These are phyloP conservation scores for Candida krabiensis DNA, from an alignment of 805 yeast species.

Conservation along the genomic window DNA sequence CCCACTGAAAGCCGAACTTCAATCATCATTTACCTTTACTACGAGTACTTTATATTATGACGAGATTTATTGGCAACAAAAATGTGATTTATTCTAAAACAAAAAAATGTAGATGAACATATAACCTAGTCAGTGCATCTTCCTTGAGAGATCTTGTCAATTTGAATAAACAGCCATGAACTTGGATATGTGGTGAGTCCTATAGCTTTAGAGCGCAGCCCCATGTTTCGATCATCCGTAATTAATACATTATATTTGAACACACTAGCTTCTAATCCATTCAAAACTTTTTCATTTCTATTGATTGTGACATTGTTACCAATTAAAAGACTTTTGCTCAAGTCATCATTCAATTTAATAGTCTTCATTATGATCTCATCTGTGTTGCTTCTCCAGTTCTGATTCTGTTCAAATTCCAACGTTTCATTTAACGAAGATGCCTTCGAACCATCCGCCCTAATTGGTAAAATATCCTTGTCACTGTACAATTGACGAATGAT, in stretches of 20 bases:
- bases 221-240: slow-evolving; percentile 75
- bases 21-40: too few relatives aligned
- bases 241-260: slow-evolving; percentile 62
- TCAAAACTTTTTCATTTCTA: slow-evolving; percentile 31
- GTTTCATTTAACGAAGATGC: slow-evolving; percentile 72
- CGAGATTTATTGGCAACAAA: too few relatives aligned
- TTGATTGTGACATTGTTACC: slow-evolving; percentile 26
- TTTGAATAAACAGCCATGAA: slow-evolving; percentile 56
- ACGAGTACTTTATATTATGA: too few relatives aligned
- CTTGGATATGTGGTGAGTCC: slow-evolving; percentile 57
- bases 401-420: slow-evolving; percentile 69
- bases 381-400: slow-evolving; percentile 69
- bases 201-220: slow-evolving; percentile 60
- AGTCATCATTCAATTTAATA: slow-evolving; percentile 35
- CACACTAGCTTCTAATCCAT: slow-evolving; percentile 35
- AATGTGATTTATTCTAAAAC: too few relatives aligned
- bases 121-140: slow-evolving; percentile 57
- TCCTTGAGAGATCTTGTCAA: slow-evolving; percentile 47
- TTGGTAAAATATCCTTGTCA: slow-evolving; percentile 55
- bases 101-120: too few relatives aligned
- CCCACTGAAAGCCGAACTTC: too few relatives aligned
- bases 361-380: slow-evolving; percentile 66
- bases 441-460: slow-evolving; percentile 67
- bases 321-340: slow-evolving; percentile 27
- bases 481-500: slow-evolving; percentile 65